Evolutionary conservation across 2,329 filamentous ascomycete genomes (phyloP), one percentile per base, ranked within the genome.

Genomic region (Colletotrichum tofieldiae): DNA sequence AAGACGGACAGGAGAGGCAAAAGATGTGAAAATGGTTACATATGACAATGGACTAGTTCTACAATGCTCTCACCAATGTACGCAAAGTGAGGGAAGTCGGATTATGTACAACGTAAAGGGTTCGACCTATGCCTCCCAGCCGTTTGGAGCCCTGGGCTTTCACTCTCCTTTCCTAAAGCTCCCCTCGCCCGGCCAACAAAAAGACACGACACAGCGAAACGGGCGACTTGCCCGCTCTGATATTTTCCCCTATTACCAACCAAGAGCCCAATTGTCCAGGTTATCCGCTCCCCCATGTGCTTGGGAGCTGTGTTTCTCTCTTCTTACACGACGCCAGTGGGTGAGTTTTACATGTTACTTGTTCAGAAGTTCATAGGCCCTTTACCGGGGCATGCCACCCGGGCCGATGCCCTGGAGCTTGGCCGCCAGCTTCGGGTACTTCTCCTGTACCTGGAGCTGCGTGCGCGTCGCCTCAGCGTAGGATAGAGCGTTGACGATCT

Each of bases 401-500:
- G 74, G 73, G 73, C 72, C 67, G 11, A 92, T 91, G 65, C 87
- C 87, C 75, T 91, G 88, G 75, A 96, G 87, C 81, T 93, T 93
- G 72, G 89, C 90, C 18, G 93, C 93, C 64, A 96, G 87, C 82
- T 94, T 91, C 51, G 94, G 94, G 81, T 96, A 96, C 84, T 94
- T 94, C 84, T 95, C 92, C 80, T 94, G 93, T 20, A 96, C 93
- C 85, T 98, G 94, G 74, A 99, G 90, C 84, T 99, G 96, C 75
- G 96, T 98, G 79, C 96, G 90, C 49, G 96, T 98, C 26, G 96
- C 96, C 84, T 99, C 96, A 39, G 96, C 96, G 80, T 99, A 99
- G 26, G 94, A 98, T 23, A 99, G 89, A 8, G 96, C 96, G 79
- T 98, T 98, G 76, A 98, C 91, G 75, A 98, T 95, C 86, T 99